Conservation (phyloP, 2,329 filamentous ascomycete genomes). For the Alternaria tenuissima region DNA sequence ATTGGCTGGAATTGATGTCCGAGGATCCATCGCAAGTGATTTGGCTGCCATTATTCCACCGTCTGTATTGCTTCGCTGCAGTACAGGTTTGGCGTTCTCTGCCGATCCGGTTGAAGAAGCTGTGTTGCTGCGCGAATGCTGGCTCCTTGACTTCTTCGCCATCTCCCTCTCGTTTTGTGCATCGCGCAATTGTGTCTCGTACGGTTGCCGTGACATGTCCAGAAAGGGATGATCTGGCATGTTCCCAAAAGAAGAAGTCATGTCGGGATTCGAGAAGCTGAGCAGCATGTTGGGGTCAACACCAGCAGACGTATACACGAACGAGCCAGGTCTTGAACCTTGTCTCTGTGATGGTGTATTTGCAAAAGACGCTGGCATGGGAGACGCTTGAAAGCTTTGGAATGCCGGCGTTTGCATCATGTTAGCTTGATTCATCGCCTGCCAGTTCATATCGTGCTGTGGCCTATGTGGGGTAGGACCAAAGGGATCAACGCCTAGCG, state of each 20-base stretch:
- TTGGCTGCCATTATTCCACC: constrained; percentile 48
- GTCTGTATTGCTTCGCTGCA: constrained; percentile 59
- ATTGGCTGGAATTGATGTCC: constrained; percentile 32
- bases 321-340: constrained; percentile 40
- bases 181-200: constrained; percentile 50
- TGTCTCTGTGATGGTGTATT: constrained; percentile 28
- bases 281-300: constrained; percentile 60
- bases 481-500: constrained; percentile 44
- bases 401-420: constrained; percentile 48
- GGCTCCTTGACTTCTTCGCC: constrained; percentile 40
- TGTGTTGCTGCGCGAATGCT: constrained; percentile 53
- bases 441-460: constrained; percentile 43
- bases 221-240: constrained; percentile 31
- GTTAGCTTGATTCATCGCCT: constrained; percentile 39
- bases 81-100: constrained; percentile 39
- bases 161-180: constrained; percentile 46
- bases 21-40: constrained; percentile 41
- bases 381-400: constrained; percentile 41
- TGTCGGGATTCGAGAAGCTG: constrained; percentile 49
- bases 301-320: constrained; percentile 49
- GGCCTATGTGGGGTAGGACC: constrained; percentile 47
- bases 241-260: constrained; percentile 39
- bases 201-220: constrained; percentile 44
- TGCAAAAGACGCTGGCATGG: constrained; percentile 35
- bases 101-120: constrained; percentile 50